These are phyloP conservation scores for Rhinocladiella similis DNA, from an alignment of 2,329 filamentous ascomycete genomes.

Conservation along the genomic window DNA sequence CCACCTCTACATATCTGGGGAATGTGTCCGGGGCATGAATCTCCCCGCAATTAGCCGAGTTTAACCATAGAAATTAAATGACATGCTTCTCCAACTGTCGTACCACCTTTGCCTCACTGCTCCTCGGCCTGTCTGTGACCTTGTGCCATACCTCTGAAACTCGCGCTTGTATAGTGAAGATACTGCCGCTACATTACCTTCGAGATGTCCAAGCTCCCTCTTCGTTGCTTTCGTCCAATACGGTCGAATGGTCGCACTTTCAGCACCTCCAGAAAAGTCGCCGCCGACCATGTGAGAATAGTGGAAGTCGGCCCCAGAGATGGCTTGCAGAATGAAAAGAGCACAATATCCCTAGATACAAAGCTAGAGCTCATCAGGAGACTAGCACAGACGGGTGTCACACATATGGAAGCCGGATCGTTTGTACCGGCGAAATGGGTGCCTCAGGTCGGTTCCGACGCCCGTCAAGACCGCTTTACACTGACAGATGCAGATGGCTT, in stretches of 20 bases:
- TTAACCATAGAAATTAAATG: neutral
- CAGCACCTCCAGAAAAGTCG: constrained; percentile 31
- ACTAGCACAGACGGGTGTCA: constrained; percentile 50
- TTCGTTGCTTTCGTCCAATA: neutral
- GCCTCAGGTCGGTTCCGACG: constrained; percentile 45
- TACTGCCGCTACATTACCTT: too few species aligned
- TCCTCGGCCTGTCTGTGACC: neutral
- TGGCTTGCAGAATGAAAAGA: constrained; percentile 56
- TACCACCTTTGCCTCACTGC: neutral
- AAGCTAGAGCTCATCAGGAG: constrained; percentile 52
- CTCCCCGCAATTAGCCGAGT: constrained; percentile 3
- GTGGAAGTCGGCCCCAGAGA: constrained; percentile 56
- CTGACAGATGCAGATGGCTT: constrained; percentile 57
- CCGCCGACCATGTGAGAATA: constrained; percentile 52
- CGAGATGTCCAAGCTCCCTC: constrained; percentile 13
- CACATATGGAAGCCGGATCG: constrained; percentile 54
- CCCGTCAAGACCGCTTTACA: neutral
- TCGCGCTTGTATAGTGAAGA: too few species aligned
- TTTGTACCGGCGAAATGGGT: constrained; percentile 57
- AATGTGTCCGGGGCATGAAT: neutral
- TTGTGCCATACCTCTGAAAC: neutral
- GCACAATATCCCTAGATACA: constrained; percentile 46
- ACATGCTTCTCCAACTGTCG: neutral
- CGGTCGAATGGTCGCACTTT: constrained; percentile 18
- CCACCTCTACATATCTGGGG: neutral